Conservation (phyloP, 2,329 filamentous ascomycete genomes). For the Hymenoscyphus linearis region DNA sequence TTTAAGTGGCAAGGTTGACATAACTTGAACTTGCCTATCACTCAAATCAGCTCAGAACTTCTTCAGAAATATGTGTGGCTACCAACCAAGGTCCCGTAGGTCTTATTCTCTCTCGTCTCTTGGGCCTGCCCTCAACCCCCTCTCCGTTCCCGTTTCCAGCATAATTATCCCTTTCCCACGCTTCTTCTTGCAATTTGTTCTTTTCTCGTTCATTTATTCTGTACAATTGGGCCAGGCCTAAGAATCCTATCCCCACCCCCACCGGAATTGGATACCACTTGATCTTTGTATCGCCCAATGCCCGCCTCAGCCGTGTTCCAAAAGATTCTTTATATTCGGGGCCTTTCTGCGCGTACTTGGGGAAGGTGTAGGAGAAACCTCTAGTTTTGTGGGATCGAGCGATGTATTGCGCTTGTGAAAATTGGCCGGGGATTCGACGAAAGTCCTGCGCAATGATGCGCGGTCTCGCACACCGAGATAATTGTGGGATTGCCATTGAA, state of each 20-base stretch:
- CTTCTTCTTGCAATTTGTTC: slow-evolving; percentile 33
- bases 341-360: slow-evolving; percentile 18
- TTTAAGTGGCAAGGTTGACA: slow-evolving; percentile 69
- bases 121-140: slow-evolving; percentile 36
- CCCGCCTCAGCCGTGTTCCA: slow-evolving; percentile 44
- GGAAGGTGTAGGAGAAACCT: slow-evolving; percentile 27
- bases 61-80: not conserved
- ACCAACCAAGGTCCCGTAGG: slow-evolving; percentile 61
- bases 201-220: slow-evolving; percentile 49
- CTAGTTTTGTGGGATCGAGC: slow-evolving; percentile 19
- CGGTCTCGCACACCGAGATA: slow-evolving; percentile 14
- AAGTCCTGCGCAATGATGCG: slow-evolving; percentile 3
- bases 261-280: slow-evolving; percentile 71
- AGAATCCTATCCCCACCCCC: slow-evolving; percentile 60
- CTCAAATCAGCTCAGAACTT: slow-evolving; percentile 13
- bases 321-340: slow-evolving; percentile 30
- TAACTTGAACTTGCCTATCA: slow-evolving; percentile 61
- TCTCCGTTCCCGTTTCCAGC: slow-evolving; percentile 23
- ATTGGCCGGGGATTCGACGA: not conserved
- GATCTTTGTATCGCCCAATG: slow-evolving; percentile 57
- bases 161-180: slow-evolving; percentile 34
- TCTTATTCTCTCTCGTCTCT: slow-evolving; percentile 51
- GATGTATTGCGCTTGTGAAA: not conserved
- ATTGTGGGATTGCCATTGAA: slow-evolving; percentile 9
- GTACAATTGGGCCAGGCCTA: slow-evolving; percentile 61